Evolutionary conservation across 352 stramenopile species (phyloP).

Genomic region (Globisporangium barbulae): DNA sequence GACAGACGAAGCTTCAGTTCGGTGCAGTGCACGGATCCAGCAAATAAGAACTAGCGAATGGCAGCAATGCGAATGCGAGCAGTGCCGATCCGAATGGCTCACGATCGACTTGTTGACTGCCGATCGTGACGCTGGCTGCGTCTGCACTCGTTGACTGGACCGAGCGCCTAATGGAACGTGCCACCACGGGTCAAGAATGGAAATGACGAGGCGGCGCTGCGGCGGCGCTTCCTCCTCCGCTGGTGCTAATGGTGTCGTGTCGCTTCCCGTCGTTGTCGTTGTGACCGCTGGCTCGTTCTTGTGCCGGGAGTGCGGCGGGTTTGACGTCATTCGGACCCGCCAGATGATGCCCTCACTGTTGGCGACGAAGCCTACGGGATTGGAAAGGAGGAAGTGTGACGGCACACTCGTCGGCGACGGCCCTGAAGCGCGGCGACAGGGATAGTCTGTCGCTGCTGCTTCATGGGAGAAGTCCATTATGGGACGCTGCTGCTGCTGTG

Average conservation of each 20-base stretch:
- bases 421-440: neutral
- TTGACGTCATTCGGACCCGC: constrained; percentile 15
- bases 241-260: neutral
- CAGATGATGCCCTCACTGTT: constrained; percentile 9
- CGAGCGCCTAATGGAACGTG: neutral
- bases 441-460: neutral
- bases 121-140: constrained; percentile 11
- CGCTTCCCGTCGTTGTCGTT: neutral
- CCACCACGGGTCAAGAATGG: neutral
- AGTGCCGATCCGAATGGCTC: neutral
- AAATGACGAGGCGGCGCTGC: constrained; percentile 8
- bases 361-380: neutral
- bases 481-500: neutral
- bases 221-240: neutral
- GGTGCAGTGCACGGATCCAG: neutral
- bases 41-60: constrained; percentile 1
- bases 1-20: neutral
- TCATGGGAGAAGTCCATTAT: neutral
- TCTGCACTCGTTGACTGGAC: neutral
- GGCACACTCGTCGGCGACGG: neutral
- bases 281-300: constrained; percentile 10
- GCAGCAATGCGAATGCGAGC: neutral
- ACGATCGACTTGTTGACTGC: neutral
- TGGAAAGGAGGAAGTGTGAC: neutral
- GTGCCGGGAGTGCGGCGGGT: constrained; percentile 2